phyloP scores from a whole-genome alignment of 192 early-diverging fungal species.

The Chytriomyces hyalinus region DNA sequence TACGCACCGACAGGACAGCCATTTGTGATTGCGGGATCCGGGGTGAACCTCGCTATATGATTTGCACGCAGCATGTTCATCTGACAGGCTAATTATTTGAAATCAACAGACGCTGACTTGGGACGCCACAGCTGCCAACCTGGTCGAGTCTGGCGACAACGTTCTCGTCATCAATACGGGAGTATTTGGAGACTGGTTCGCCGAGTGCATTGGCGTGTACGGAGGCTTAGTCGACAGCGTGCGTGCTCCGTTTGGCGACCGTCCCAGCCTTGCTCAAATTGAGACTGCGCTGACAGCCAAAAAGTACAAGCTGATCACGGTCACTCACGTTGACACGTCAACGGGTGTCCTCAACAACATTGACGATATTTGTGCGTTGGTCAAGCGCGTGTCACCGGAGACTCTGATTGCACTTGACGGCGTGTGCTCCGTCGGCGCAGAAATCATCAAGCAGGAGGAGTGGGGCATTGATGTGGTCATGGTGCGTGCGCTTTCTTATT shows the following conservation, averaged over 20 bases:
- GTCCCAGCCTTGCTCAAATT: slow-evolving; percentile 72
- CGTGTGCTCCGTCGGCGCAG: slow-evolving; percentile 93
- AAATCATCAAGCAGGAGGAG: slow-evolving; percentile 89
- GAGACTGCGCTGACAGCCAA: slow-evolving; percentile 59
- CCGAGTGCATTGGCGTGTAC: slow-evolving; percentile 86
- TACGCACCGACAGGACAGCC: slow-evolving; percentile 84
- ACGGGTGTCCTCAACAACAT: slow-evolving; percentile 90
- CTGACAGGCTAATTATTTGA: background rate
- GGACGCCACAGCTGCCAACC: slow-evolving; percentile 93
- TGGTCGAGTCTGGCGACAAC: slow-evolving; percentile 85
- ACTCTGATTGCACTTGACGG: slow-evolving; percentile 94
- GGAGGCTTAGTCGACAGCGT: slow-evolving; percentile 85
- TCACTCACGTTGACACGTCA: slow-evolving; percentile 97
- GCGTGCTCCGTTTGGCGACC: slow-evolving; percentile 70
- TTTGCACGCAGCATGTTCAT: background rate
- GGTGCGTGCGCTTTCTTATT: background rate
- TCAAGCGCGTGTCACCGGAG: slow-evolving; percentile 76
- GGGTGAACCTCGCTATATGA: slow-evolving; percentile 35
- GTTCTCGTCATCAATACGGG: slow-evolving; percentile 91
- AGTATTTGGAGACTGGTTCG: slow-evolving; percentile 95
- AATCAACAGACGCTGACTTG: slow-evolving; percentile 82
- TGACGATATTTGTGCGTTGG: slow-evolving; percentile 72
- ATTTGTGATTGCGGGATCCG: slow-evolving; percentile 92
- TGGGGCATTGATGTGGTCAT: slow-evolving; percentile 91
- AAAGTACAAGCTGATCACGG: slow-evolving; percentile 84